A percentile compares a stretch with the other conserved stretches of the same genome.
phyloP scores from a whole-genome alignment of 352 stramenopile genomes.

The Pythium dissimile region DNA sequence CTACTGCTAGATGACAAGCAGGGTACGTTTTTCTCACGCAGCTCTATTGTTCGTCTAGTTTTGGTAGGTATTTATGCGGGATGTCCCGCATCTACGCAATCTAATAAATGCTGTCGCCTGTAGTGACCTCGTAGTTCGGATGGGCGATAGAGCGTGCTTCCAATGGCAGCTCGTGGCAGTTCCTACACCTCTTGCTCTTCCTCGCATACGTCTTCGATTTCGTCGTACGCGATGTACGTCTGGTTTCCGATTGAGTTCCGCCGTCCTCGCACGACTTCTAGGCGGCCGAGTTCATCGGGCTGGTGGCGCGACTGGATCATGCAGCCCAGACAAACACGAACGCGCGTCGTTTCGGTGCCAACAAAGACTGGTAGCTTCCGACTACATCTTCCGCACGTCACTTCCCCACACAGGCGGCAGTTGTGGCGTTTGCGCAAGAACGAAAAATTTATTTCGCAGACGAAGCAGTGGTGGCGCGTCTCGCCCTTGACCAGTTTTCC shows the following conservation, averaged over 20 bases:
- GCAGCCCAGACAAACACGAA: constrained; percentile 77
- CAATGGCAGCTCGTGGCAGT: constrained; percentile 2
- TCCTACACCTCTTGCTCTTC: constrained; percentile 9
- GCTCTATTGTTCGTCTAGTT: constrained; percentile 14
- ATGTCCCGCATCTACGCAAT: background rate
- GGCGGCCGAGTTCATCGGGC: constrained; percentile 42
- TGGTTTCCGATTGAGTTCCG: constrained; percentile 58
- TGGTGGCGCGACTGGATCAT: constrained; percentile 67
- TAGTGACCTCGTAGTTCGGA: background rate
- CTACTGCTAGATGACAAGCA: background rate
- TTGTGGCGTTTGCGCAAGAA: constrained; percentile 76
- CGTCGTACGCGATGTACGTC: constrained; percentile 71
- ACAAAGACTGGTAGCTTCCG: constrained; percentile 72
- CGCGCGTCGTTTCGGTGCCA: constrained; percentile 48
- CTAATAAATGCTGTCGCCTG: constrained; percentile 8
- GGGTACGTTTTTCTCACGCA: background rate
- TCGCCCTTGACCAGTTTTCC: constrained; percentile 38
- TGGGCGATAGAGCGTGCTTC: constrained; percentile 2
- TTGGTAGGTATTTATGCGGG: constrained; percentile 15
- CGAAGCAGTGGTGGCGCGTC: constrained; percentile 47
- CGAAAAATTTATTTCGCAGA: constrained; percentile 67
- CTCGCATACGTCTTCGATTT: constrained; percentile 23
- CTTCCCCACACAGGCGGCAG: constrained; percentile 70
- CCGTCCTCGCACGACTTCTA: constrained; percentile 33
- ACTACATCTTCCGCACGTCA: constrained; percentile 65